Conservation (phyloP, 495 filamentous ascomycete genomes). For the Melanomma pulvis-pyrius region DNA sequence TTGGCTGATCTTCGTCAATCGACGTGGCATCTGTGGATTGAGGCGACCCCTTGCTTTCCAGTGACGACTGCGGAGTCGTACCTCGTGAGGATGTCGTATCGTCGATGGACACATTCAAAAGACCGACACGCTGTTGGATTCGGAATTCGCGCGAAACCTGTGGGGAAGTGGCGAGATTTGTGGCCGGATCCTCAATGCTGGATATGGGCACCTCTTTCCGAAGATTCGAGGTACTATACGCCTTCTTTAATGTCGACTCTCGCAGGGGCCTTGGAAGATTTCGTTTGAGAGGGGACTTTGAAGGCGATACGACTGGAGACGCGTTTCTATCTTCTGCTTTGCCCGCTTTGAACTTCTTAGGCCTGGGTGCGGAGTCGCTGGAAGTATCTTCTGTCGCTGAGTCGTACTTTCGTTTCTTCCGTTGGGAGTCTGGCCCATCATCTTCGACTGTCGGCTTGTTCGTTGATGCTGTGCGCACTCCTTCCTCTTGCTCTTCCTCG, state of each 20-base stretch:
- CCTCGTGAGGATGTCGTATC: constrained; percentile 18
- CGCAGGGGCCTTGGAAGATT: background rate
- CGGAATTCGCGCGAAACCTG: constrained; percentile 16
- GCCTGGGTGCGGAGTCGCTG: background rate
- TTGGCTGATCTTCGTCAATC: constrained; percentile 22
- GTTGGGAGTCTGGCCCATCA: constrained; percentile 29
- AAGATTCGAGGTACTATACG: constrained; percentile 27
- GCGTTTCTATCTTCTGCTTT: background rate
- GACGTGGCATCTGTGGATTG: constrained; percentile 35
- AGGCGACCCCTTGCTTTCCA: constrained; percentile 26
- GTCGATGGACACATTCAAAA: constrained; percentile 26
- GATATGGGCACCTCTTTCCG: constrained; percentile 31
- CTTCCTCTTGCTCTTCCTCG: constrained; percentile 31
- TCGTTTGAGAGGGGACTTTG: constrained; percentile 11
- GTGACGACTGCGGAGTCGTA: constrained; percentile 23
- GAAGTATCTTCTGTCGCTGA: background rate
- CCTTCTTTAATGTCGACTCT: constrained; percentile 18
- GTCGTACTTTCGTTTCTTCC: constrained; percentile 39
- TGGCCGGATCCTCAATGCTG: constrained; percentile 34
- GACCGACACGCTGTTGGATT: constrained; percentile 31
- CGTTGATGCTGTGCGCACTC: constrained; percentile 8
- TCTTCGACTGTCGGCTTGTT: background rate
- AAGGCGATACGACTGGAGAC: background rate
- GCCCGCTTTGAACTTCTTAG: constrained; percentile 20
- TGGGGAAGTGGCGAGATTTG: constrained; percentile 19